These are phyloP conservation scores for Trichosporon ovoides DNA, from an alignment of 1,284 basidiomycete species.

Conservation along the genomic window DNA sequence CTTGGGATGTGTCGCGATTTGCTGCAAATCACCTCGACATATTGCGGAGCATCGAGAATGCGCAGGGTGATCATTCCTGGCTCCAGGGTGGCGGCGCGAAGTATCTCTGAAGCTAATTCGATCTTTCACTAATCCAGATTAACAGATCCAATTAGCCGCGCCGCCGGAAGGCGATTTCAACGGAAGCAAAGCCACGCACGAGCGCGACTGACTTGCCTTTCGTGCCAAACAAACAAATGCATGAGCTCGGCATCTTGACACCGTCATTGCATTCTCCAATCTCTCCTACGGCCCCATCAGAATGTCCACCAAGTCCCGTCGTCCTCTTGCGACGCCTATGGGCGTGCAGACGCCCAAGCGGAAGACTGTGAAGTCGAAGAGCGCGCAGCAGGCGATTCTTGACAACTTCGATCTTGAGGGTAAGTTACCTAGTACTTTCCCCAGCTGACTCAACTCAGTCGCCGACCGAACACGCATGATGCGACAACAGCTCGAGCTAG, in stretches of 20 bases:
- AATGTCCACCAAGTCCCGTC: slow-evolving; percentile 24
- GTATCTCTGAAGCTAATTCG: too few species aligned
- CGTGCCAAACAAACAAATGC: background rate
- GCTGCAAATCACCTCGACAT: too few species aligned
- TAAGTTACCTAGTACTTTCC: slow-evolving; percentile 19
- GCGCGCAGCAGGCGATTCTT: slow-evolving; percentile 33
- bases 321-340: slow-evolving; percentile 14
- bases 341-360: slow-evolving; percentile 22
- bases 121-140: too few species aligned
- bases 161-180: too few species aligned
- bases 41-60: too few species aligned
- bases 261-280: background rate
- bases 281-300: background rate
- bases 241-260: background rate
- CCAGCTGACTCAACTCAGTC: background rate
- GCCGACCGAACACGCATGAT: slow-evolving; percentile 10
- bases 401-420: slow-evolving; percentile 50
- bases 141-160: too few species aligned
- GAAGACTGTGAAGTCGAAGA: slow-evolving; percentile 17
- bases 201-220: slow-evolving; percentile 2
- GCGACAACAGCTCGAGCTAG: slow-evolving; percentile 25
- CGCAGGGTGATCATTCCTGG: too few species aligned
- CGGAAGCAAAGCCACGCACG: too few species aligned
- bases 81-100: too few species aligned
- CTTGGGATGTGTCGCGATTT: too few species aligned